Evolutionary conservation across 176 grass and related monocot species (phyloP).

Genomic region (Miscanthus lutarioriparius): DNA sequence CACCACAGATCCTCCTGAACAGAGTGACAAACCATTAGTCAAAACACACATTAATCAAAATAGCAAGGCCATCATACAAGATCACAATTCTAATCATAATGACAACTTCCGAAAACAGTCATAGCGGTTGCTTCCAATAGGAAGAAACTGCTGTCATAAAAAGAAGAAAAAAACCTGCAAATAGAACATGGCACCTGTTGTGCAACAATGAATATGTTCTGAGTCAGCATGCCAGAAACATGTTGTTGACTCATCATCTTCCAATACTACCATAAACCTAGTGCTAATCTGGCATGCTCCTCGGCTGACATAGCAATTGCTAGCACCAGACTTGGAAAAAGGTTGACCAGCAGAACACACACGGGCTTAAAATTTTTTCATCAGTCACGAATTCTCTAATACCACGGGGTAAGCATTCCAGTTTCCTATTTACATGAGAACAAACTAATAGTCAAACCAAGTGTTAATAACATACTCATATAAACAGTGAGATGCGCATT

Average conservation of each 20-base stretch:
- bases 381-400: background rate
- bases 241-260: background rate
- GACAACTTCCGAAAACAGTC: background rate
- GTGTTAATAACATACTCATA: background rate
- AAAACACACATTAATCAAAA: background rate
- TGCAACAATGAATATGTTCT: background rate
- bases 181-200: background rate
- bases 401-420: background rate
- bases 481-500: too few relatives aligned
- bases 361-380: background rate
- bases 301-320: too few relatives aligned
- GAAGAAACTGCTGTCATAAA: background rate
- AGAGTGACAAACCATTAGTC: conserved; percentile 24
- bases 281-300: background rate
- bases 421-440: background rate
- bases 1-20: conserved; percentile 79
- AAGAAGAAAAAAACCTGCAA: background rate
- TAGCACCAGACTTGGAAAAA: background rate
- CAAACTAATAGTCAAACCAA: background rate
- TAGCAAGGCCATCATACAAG: conserved; percentile 1
- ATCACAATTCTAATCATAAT: background rate
- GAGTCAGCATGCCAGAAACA: background rate
- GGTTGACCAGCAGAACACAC: background rate
- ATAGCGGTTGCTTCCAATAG: background rate
- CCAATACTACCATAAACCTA: background rate